These are phyloP conservation scores for Cercospora nicotianae DNA, from an alignment of 2,329 filamentous ascomycete species.

Conservation along the genomic window DNA sequence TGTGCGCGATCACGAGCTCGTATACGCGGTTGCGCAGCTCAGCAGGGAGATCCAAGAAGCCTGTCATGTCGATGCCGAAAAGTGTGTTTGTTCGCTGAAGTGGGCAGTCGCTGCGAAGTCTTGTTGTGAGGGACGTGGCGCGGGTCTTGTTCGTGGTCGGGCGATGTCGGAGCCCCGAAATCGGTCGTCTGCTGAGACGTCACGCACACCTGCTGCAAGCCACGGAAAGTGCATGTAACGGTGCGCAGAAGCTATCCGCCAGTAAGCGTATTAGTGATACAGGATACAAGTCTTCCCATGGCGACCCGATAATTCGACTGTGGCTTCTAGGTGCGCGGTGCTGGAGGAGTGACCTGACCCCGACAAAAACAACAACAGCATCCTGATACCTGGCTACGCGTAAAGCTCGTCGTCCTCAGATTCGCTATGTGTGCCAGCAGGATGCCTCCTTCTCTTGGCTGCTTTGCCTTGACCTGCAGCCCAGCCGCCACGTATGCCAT, in stretches of 20 bases:
- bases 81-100: background rate
- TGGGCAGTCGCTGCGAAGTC: background rate
- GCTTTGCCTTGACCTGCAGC: background rate
- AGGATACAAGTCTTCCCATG: background rate
- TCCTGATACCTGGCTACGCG: background rate
- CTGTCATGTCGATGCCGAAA: slow-evolving; percentile 1
- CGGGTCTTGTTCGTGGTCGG: background rate
- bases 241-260: background rate
- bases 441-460: slow-evolving; percentile 7
- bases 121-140: background rate
- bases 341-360: background rate
- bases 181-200: slow-evolving; percentile 4
- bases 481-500: slow-evolving; percentile 11
- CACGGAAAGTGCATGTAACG: background rate
- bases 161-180: slow-evolving; percentile 10
- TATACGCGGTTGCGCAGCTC: slow-evolving; percentile 9
- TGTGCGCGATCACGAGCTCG: background rate
- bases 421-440: background rate
- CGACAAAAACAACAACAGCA: background rate
- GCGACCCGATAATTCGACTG: background rate
- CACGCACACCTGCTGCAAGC: background rate
- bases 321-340: background rate
- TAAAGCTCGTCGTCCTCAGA: slow-evolving; percentile 3
- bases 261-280: background rate
- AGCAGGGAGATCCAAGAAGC: slow-evolving; percentile 7